Evolutionary conservation across 805 yeast species (phyloP), one percentile per base, ranked within the genome.

Genomic region (Barnettozyma siamensis): DNA sequence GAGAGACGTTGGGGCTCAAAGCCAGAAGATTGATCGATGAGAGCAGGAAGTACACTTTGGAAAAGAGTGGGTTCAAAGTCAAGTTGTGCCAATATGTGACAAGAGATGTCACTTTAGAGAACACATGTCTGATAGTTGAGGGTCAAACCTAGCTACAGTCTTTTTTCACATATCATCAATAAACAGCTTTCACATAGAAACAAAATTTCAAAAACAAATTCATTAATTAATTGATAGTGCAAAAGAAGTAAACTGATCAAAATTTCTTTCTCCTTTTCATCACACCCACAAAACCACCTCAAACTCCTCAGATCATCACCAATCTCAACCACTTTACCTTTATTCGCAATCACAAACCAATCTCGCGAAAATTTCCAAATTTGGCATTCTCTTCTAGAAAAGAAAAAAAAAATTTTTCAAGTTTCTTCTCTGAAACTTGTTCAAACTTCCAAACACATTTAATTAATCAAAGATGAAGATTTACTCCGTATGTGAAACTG

Each of bases 1-100:
- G 93, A 48, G 80, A 75, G 50, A 43, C 48, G 23, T 44, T 83
- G 27, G 97, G 97, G 0, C 60, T 76, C 18, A 65, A 66, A 49
- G 89, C 89, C 3, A 70, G 96, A 50, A 62, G 88, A 35, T 58
- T 87, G 12, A 69, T 88, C 2, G 97, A 88, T 54, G 81, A 82
- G 46, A 79, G 88, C 16, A 67, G 97, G 44, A 66, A 68, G 2
- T 53, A 56, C 43, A 79, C 83, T 0, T 50, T 86, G 50, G 48
- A 44, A 23, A 42, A 53, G 12, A 40, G 51, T 0, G 73, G 72
- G 0, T 76, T 62, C 49, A 46, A 65, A 2, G 78, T 70, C 1
- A 65, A 71, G 21, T 56, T 88, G 43, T 71, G 81, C 37, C 69
- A 69, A 43, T 88, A 88, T 55, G 82, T 78, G 3, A 68, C 68